Percentiles rank a stretch among this genome's conserved stretches.
These are phyloP conservation scores for Leccinum subrobustum DNA, from an alignment of 1,284 basidiomycete genomes.

Conservation along the genomic window DNA sequence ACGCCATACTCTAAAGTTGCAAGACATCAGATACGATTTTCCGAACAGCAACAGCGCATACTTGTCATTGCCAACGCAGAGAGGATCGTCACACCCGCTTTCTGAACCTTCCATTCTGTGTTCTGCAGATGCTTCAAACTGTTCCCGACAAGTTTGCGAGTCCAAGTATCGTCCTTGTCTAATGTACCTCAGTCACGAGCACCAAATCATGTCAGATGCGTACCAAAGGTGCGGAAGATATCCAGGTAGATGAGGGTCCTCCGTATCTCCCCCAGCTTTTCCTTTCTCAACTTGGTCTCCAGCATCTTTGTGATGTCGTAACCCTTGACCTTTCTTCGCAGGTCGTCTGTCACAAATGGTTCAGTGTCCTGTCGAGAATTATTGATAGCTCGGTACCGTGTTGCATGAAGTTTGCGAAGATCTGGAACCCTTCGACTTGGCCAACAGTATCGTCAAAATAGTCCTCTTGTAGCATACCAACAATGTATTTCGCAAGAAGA, in stretches of 20 bases:
- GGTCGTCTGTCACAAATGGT: constrained; percentile 9
- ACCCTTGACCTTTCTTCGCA: constrained; percentile 15
- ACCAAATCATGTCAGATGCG: not conserved
- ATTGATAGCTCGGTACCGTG: constrained; percentile 11
- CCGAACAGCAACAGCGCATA: not conserved
- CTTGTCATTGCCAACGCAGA: constrained; percentile 25
- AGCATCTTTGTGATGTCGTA: constrained; percentile 19
- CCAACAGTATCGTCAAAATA: constrained; percentile 31
- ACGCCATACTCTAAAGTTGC: constrained; percentile 20
- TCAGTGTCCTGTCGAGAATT: not conserved
- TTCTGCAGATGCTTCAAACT: constrained; percentile 12
- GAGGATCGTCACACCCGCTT: constrained; percentile 25
- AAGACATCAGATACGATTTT: not conserved
- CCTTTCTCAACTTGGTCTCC: constrained; percentile 14
- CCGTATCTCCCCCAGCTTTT: constrained; percentile 17
- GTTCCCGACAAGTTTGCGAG: constrained; percentile 11
- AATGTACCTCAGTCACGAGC: not conserved
- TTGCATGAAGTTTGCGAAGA: constrained; percentile 26
- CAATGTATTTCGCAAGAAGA: constrained; percentile 17
- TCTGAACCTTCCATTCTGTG: constrained; percentile 22
- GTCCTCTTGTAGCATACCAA: constrained; percentile 24
- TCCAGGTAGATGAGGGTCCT: constrained; percentile 26
- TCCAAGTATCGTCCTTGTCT: constrained; percentile 12
- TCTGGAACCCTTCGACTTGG: constrained; percentile 28
- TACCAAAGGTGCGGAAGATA: constrained; percentile 23